Evolutionary conservation across 305 asterid species (phyloP).

Genomic region (Solanum hybrid): DNA sequence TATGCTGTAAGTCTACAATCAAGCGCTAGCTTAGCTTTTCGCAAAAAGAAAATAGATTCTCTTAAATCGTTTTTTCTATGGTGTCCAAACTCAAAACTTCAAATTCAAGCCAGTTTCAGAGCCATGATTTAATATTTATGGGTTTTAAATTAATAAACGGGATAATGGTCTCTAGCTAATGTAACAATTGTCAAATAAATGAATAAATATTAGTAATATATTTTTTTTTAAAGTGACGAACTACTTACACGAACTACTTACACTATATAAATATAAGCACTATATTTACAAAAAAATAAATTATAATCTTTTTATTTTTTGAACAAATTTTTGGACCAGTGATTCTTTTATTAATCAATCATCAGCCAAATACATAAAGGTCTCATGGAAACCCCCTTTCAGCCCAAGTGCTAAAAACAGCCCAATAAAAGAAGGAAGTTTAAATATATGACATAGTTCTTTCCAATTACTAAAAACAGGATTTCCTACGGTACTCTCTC

Average conservation of each 20-base stretch:
- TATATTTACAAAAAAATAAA: not conserved
- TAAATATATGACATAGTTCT: too few species aligned
- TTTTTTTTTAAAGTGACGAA: not conserved
- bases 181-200: not conserved
- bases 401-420: too few species aligned
- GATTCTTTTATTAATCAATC: too few species aligned
- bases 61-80: not conserved
- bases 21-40: not conserved
- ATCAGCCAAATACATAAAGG: too few species aligned
- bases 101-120: not conserved
- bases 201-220: too few species aligned
- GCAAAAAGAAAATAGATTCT: not conserved
- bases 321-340: too few species aligned
- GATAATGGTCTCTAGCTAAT: not conserved
- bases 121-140: not conserved
- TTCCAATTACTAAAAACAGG: too few species aligned
- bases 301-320: not conserved
- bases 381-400: too few species aligned
- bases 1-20: not conserved
- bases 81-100: not conserved
- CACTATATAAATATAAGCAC: not conserved
- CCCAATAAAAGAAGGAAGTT: too few species aligned
- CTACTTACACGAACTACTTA: not conserved
- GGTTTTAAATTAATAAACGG: not conserved
- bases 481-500: too few species aligned